phyloP scores from a whole-genome alignment of 1,284 basidiomycete genomes.

The Cryptococcus sp. region DNA sequence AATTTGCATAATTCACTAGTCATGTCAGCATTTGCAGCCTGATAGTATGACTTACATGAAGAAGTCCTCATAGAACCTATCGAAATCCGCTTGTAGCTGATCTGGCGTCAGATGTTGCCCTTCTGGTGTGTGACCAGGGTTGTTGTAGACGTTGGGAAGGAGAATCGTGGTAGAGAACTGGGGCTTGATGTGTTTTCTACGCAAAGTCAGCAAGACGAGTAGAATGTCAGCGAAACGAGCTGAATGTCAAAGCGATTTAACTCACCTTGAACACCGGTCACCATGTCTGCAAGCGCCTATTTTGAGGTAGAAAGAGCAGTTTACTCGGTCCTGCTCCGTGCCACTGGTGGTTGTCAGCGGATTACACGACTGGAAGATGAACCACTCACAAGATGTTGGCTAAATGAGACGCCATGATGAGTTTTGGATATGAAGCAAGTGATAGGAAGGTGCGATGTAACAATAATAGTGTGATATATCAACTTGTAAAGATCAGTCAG shows the following conservation, averaged over 20 bases:
- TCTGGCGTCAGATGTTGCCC: constrained; percentile 64
- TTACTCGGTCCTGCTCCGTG: constrained; percentile 54
- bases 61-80: constrained; percentile 93
- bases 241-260: neutral
- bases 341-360: constrained; percentile 34
- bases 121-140: constrained; percentile 85
- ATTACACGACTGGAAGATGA: neutral
- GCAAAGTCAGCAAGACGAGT: constrained; percentile 50
- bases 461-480: neutral
- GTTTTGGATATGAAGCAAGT: neutral
- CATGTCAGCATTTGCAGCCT: constrained; percentile 2
- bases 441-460: no score
- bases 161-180: constrained; percentile 97
- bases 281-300: constrained; percentile 54
- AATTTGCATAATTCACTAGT: constrained; percentile 81
- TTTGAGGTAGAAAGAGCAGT: constrained; percentile 56
- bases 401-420: constrained; percentile 51
- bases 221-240: constrained; percentile 11
- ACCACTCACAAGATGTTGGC: constrained; percentile 52
- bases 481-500: neutral
- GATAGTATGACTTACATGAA: constrained; percentile 61
- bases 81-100: constrained; percentile 92
- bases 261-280: constrained; percentile 51
- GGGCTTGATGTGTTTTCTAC: constrained; percentile 91
- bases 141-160: constrained; percentile 98